A percentile compares a stretch with the other conserved stretches of the same genome.
Conservation (phyloP, 2,329 filamentous ascomycete genomes). For the Davidsoniella eucalypti region DNA sequence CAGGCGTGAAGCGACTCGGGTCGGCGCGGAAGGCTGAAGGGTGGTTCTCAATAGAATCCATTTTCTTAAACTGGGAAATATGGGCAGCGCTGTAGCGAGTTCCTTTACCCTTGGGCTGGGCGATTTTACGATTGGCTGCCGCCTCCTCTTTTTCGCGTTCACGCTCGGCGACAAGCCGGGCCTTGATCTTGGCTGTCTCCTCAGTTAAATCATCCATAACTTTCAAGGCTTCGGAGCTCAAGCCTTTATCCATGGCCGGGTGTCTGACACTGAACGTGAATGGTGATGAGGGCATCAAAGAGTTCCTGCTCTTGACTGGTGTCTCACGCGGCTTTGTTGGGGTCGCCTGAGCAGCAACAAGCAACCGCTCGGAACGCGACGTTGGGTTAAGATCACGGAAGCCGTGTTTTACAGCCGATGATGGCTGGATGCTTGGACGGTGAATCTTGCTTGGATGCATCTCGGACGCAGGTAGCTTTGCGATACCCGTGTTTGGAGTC, state of each 20-base stretch:
- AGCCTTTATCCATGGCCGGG: conserved; percentile 28
- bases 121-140: conserved; percentile 49
- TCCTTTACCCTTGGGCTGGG: conserved; percentile 60
- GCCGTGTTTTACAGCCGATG: conserved; percentile 66
- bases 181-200: conserved; percentile 55
- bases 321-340: conserved; percentile 24
- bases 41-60: conserved; percentile 88
- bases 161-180: conserved; percentile 45
- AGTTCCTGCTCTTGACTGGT: conserved; percentile 37
- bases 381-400: conserved; percentile 51
- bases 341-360: conserved; percentile 26
- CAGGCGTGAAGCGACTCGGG: conserved; percentile 34
- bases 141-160: conserved; percentile 33
- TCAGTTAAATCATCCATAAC: conserved; percentile 54
- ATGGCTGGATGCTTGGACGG: conserved; percentile 56
- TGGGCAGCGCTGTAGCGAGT: conserved; percentile 73
- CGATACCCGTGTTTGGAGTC: conserved; percentile 48
- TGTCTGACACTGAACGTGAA: conserved; percentile 51
- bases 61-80: conserved; percentile 83
- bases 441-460: conserved; percentile 86
- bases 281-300: conserved; percentile 33
- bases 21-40: conserved; percentile 58
- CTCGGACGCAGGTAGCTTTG: conserved; percentile 58
- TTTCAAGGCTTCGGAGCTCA: conserved; percentile 44
- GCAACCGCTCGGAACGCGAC: conserved; percentile 14